Base-by-base conservation (phyloP, 192 early-diverging fungal species). In the Backusella macrospora region DNA sequence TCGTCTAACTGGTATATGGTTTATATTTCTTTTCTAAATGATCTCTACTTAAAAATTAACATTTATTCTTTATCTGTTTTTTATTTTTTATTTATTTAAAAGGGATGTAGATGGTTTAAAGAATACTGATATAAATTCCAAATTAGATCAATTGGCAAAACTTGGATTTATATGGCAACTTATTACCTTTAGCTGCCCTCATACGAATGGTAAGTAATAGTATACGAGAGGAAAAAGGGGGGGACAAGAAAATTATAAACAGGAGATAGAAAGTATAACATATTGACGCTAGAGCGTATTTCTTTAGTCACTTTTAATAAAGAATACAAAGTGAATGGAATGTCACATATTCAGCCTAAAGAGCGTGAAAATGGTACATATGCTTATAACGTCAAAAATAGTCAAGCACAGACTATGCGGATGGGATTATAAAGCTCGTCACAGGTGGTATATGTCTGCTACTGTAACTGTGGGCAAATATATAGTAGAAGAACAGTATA, bases 101-200 rank as follows among this genome's bases (percentile, higher is more conserved):
- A 67, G 67, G 44, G 70, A 80, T 66, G 93, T 95, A 15, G 95
- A 95, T 29, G 94, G 95, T 43, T 91, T 97, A 91, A 89, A 81
- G 39, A 96, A 99, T 81, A 81, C 87, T 43, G 91, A 97, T 80
- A 97, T 99, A 84, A 81, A 89, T 44, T 80, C 80, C 71, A 98
- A 93, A 80, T 90, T 97, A 49, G 80, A 82, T 29, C 89, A 94
- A 69, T 86, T 98, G 26, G 95, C 93, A 67, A 88, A 88, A 79
- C 86, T 96, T 8, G 96, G 97, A 38, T 98, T 97, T 85, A 87
- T 86, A 38, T 99, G 96, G 96, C 96, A 99, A 83, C 98, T 98
- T 81, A 97, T 97, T 78, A 99, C 97, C 9, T 85, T 99, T 23
- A 95, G 90, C 77, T 96, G 97, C 80, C 91, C 96, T 88, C 94